Evolutionary conservation across 2,329 filamentous ascomycete genomes (phyloP).

Genomic region (Coniochaeta sp.): DNA sequence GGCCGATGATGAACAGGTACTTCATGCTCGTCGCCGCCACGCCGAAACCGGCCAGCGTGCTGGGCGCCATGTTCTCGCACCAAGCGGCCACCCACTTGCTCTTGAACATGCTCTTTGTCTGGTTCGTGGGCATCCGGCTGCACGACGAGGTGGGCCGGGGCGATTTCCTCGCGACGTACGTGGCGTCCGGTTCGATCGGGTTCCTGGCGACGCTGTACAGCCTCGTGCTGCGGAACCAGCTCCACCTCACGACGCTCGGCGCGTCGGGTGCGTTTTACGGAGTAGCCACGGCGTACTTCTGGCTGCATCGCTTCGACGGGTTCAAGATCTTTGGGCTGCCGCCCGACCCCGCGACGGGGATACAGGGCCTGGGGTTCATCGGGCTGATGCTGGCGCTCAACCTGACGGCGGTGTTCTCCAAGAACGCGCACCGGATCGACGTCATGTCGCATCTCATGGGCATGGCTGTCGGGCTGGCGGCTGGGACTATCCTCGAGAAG

Average conservation of each 20-base stretch:
- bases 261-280: conserved; percentile 60
- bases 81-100: conserved; percentile 52
- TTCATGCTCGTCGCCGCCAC: conserved; percentile 59
- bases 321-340: conserved; percentile 52
- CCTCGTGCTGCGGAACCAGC: conserved; percentile 36
- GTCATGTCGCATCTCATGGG: conserved; percentile 46
- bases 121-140: conserved; percentile 57
- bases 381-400: conserved; percentile 43
- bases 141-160: conserved; percentile 66
- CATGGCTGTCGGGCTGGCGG: conserved; percentile 37
- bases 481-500: conserved; percentile 26
- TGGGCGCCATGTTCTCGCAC: conserved; percentile 66
- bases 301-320: conserved; percentile 47
- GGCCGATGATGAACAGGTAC: conserved; percentile 60
- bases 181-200: conserved; percentile 49
- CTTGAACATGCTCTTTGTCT: conserved; percentile 59
- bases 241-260: conserved; percentile 51
- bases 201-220: conserved; percentile 50
- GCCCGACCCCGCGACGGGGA: conserved; percentile 41
- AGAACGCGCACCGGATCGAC: conserved; percentile 34
- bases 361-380: conserved; percentile 48
- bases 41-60: conserved; percentile 52
- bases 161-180: conserved; percentile 61
- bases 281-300: conserved; percentile 54
- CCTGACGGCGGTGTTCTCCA: conserved; percentile 37